Evolutionary conservation across 768 basidiomycete genomes (phyloP), one percentile per base, ranked within the genome.

Genomic region (Arthromyces matolae): DNA sequence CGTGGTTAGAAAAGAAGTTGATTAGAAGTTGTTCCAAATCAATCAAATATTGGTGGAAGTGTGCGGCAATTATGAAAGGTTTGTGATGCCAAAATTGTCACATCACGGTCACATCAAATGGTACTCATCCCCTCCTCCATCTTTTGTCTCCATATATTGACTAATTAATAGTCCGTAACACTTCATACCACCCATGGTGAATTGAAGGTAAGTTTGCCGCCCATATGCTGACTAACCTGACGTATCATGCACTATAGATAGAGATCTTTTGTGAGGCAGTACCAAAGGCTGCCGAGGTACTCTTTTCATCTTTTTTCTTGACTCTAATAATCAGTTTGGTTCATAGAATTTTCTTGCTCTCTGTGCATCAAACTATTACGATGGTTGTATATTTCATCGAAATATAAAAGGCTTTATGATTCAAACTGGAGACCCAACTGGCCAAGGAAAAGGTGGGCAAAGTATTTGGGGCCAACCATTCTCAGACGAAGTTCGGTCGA

Each of bases 261-360:
- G 96, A 99, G 68, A 64, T 99, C 10, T 98, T 98, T 70, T 98
- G 96, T 64, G 96, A 99, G 68, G 86, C 95, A 5, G 89, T 93
- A 16, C 96, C 96, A 19, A 92, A 93, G 66, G 77, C 93, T 9
- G 92, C 94, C 56, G 95, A 99, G 76, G 94, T 93, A 53, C 50
- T 34, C 41, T 38, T 50, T 16, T 54, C 42, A 42, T 38, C 44
- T 31, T 39, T 40, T 33, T 45, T 39, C 51, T 35, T 36, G 45
- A 27, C 22, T 37, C 44, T 31, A 13, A 47, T 44, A 31, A n/a
- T 42, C 47, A 50, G 46, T 41, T 39, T 24, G 42, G 34, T 49
- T 51, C 29, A 49, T 49, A 96, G 93, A 99, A 98, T 67, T 99
- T 98, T 61, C 75, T 99, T 12, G 94, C 93, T 1, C 76, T 98